phyloP scores from a whole-genome alignment of 202 grass and related monocot species.

The Dendrocalamus latiflorus region DNA sequence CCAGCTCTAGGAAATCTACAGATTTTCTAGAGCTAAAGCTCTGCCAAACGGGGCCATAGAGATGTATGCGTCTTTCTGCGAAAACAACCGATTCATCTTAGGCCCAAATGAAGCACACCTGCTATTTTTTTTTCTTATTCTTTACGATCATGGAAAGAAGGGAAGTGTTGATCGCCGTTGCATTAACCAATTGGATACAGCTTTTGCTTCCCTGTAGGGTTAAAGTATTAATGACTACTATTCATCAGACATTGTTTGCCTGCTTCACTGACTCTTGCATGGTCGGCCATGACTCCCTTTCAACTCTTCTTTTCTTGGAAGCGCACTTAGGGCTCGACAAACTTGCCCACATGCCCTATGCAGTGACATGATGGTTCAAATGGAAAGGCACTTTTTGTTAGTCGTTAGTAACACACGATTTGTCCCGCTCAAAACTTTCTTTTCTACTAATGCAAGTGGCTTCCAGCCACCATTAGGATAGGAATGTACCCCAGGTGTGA shows the following conservation, averaged over 20 bases:
- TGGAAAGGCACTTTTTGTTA: constrained; percentile 32
- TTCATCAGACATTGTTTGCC: neutral
- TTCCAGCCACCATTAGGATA: neutral
- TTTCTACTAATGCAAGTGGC: constrained; percentile 17
- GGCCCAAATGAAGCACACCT: neutral
- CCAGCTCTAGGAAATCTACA: too few relatives aligned
- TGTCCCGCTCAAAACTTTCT: constrained; percentile 26
- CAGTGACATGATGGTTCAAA: constrained; percentile 38
- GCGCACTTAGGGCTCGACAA: constrained; percentile 18
- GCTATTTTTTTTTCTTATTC: neutral
- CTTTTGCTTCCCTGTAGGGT: neutral
- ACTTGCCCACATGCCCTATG: neutral
- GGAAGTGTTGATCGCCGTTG: neutral
- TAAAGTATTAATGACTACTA: neutral
- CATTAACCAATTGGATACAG: neutral
- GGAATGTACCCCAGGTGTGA: constrained; percentile 21
- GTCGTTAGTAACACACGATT: constrained; percentile 19
- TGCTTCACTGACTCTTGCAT: constrained; percentile 1
- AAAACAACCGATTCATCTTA: neutral
- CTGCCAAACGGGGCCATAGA: too few relatives aligned
- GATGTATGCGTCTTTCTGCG: neutral
- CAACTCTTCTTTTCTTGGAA: constrained; percentile 48
- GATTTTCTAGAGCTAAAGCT: too few relatives aligned
- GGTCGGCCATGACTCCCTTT: constrained; percentile 8
- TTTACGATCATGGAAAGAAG: neutral